phyloP scores from a whole-genome alignment of 1,284 basidiomycete species.

The Ustilago esculenta region DNA sequence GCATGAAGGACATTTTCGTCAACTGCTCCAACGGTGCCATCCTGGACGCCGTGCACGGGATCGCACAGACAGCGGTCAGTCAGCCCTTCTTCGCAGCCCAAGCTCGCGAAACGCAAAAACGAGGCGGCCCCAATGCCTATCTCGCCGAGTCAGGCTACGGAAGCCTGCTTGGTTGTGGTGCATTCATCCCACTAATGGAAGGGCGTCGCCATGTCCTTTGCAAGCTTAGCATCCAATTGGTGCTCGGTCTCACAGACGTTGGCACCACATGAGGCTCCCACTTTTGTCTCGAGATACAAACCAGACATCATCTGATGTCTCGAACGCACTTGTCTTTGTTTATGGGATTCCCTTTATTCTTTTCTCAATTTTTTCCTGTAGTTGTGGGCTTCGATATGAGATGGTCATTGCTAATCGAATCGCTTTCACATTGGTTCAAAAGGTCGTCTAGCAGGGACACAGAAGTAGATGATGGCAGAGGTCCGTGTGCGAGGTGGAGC shows the following conservation, averaged over 20 bases:
- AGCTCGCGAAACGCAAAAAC: slow-evolving; percentile 56
- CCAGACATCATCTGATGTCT: too few relatives aligned
- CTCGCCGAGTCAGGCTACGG: slow-evolving; percentile 60
- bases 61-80: slow-evolving; percentile 55
- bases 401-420: slow-evolving; percentile 10
- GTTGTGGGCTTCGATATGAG: neutral
- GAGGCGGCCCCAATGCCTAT: slow-evolving; percentile 58
- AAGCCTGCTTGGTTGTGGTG: slow-evolving; percentile 58
- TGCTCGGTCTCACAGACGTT: slow-evolving; percentile 56
- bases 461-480: too few relatives aligned
- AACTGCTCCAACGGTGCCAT: slow-evolving; percentile 59
- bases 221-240: slow-evolving; percentile 54
- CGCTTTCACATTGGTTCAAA: neutral
- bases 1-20: slow-evolving; percentile 58
- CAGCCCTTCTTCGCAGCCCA: slow-evolving; percentile 64
- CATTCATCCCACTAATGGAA: slow-evolving; percentile 51
- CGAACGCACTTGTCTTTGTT: too few relatives aligned
- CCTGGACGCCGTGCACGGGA: slow-evolving; percentile 58
- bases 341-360: neutral
- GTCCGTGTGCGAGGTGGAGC: too few relatives aligned
- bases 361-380: neutral
- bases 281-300: too few relatives aligned
- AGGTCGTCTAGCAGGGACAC: too few relatives aligned
- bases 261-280: slow-evolving; percentile 46
- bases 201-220: slow-evolving; percentile 45